Evolutionary conservation across 2,329 filamentous ascomycete genomes (phyloP), one percentile per base, ranked within the genome.

Genomic region (Parascedosporium putredinis): DNA sequence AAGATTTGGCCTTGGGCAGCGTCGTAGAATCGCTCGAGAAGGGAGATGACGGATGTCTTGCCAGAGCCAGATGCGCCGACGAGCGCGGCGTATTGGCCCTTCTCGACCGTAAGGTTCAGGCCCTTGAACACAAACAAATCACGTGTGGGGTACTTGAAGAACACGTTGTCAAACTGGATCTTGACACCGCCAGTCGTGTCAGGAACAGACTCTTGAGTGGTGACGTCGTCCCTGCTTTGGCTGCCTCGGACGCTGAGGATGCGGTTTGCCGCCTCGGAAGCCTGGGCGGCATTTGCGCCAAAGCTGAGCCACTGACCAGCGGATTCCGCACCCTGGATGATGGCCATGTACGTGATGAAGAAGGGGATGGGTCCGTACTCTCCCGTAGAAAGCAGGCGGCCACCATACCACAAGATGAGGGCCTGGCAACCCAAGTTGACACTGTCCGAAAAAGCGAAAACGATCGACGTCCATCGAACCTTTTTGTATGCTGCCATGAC

Each of bases 21-120:
- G 36, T 86, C 78, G 61, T 91, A 91, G 64, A 90, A 89, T 12
- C 79, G 74, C 64, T 84, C 80, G 5, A 84, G 63, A 1, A 84
- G 65, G 47, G 74, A 72, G 31, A 91, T 77, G 40, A 87, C 79
- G 14, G 80, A 87, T 0, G 81, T 84, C 67, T 90, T 87, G 31
- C 84, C 84, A 52, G 81, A 84, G 1, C 83, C 83, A 1, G 79
- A 83, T 1, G 83, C 75, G 2, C 84, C 84, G 5, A 88, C 83
- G 1, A 88, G 69, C 1, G 82, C 84, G 0, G 77, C 81, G 58
- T 85, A 87, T 59, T 86, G 80, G 4, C 83, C 84, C 55, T 79
- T 81, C 55, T 80, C 70, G 49, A 88, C 77, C 4, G 72, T 77
- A 52, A 89, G 67, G 58, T 74, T 81, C 50, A 89, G 65, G 2